A percentile compares a stretch with the other conserved stretches of the same genome.
These are phyloP conservation scores for Gigaspora rosea DNA, from an alignment of 192 early-diverging fungal genomes.

Conservation along the genomic window DNA sequence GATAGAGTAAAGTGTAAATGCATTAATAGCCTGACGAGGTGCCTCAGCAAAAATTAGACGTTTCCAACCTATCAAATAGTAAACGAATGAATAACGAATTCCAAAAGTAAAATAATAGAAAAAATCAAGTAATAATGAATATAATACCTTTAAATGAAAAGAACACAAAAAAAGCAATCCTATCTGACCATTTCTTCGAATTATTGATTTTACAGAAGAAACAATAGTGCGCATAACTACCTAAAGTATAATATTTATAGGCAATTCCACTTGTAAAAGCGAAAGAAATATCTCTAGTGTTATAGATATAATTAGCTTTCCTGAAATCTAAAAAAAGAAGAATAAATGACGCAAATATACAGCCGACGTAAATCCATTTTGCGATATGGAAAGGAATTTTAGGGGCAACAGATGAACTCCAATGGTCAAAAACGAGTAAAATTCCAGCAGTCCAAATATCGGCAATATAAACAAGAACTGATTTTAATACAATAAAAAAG, in stretches of 20 bases:
- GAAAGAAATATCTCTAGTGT: slow-evolving; percentile 73
- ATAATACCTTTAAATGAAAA: slow-evolving; percentile 75
- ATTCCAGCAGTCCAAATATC: slow-evolving; percentile 77
- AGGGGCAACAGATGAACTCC: slow-evolving; percentile 40
- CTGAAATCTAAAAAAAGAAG: slow-evolving; percentile 69
- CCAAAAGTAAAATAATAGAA: neutral
- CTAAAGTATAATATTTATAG: slow-evolving; percentile 74
- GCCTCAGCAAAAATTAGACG: slow-evolving; percentile 80
- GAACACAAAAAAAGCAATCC: slow-evolving; percentile 82
- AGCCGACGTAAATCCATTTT: slow-evolving; percentile 61
- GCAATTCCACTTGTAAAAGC: slow-evolving; percentile 74
- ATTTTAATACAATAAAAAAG: slow-evolving; percentile 68
- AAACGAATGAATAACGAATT: neutral
- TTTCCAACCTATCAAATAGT: slow-evolving; percentile 69
- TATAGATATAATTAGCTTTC: slow-evolving; percentile 65
- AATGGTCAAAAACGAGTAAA: slow-evolving; percentile 50
- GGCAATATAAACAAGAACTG: slow-evolving; percentile 75
- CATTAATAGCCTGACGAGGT: slow-evolving; percentile 76
- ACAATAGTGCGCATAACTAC: slow-evolving; percentile 79
- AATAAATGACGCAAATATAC: slow-evolving; percentile 67
- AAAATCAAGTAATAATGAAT: neutral
- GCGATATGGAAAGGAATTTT: slow-evolving; percentile 46
- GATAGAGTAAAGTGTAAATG: slow-evolving; percentile 50
- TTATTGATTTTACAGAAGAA: slow-evolving; percentile 74
- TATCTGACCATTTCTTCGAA: slow-evolving; percentile 63